These are phyloP conservation scores for Rutidosis leptorrhynchoides DNA, from an alignment of 129 eudicot species.

Conservation along the genomic window DNA sequence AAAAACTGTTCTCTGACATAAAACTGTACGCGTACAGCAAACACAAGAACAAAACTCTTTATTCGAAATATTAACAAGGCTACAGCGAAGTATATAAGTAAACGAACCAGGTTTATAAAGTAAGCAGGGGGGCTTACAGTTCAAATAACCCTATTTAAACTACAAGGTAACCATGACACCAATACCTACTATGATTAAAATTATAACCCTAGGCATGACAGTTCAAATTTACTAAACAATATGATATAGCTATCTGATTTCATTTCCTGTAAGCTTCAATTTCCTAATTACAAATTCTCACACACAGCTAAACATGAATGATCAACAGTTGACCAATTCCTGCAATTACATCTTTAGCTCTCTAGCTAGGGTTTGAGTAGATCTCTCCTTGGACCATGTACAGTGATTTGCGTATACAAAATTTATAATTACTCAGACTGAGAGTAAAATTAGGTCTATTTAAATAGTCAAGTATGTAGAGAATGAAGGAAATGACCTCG, in stretches of 20 bases:
- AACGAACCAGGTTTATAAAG: too few species aligned
- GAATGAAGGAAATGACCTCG: conserved; percentile 41
- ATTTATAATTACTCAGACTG: background rate
- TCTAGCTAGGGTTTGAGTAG: conserved; percentile 2
- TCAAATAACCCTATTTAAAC: background rate
- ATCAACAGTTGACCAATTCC: background rate
- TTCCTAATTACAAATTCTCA: conserved; percentile 5
- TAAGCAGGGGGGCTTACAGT: too few species aligned
- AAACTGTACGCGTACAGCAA: too few species aligned
- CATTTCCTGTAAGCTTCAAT: background rate
- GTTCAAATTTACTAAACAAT: too few species aligned
- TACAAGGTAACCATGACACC: background rate
- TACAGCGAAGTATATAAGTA: too few species aligned
- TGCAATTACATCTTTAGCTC: conserved; percentile 6
- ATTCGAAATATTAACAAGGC: background rate
- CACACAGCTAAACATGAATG: background rate
- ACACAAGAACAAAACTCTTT: background rate
- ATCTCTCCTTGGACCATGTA: background rate
- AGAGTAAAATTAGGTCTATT: background rate
- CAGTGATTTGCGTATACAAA: background rate
- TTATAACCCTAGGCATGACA: background rate
- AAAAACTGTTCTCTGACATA: too few species aligned
- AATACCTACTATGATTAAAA: background rate
- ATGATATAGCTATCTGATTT: background rate
- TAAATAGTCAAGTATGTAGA: background rate